Evolutionary conservation across 495 filamentous ascomycete genomes (phyloP), one percentile per base, ranked within the genome.

Genomic region (Penicillium argentinense): DNA sequence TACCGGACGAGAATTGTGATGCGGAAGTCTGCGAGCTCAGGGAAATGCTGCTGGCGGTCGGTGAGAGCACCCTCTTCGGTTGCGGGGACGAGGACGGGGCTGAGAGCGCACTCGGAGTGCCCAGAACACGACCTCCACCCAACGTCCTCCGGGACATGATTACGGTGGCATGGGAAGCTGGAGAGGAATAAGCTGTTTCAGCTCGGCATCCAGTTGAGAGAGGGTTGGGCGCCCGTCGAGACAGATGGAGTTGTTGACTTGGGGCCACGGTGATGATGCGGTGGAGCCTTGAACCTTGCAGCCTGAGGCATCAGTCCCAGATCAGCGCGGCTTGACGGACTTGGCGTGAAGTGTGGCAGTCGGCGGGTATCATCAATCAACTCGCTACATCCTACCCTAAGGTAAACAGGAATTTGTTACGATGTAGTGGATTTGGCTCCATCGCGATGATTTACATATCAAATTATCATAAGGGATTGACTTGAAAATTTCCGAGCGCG

Each of bases 111-210:
- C 84, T 86, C 47, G 87, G 87, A 71, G 79, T 90, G 48, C 91
- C 90, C 54, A 97, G 73, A 56, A 97, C 82, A 72, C 91, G 81
- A 60, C 91, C 91, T 68, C 90, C 88, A 57, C 91, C 90, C 57
- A 95, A 82, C 74, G 84, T 89, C 70, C 88, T 83, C 67, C 81
- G 75, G 60, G 88, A 85, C 88, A 92, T 93, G 59, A 59, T 75
- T 66, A 73, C 55, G 56, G 54, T 54, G 60, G 60, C 70, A 73
- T 73, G 70, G 57, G 67, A 69, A 60, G 54, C 24, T 37, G 45
- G 50, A 50, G 49, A 46, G 44, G 36, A 33, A 45, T 45, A 33
- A 54, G 45, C 39, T 40, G 38, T 39, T 45, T 57, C 45, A 49
- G 41, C 47, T 36, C 52, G 47, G 34, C 52, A 53, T 54, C 33